Evolutionary conservation across 768 basidiomycete genomes (phyloP), one percentile per base, ranked within the genome.

Genomic region (Myochromella boudieri): DNA sequence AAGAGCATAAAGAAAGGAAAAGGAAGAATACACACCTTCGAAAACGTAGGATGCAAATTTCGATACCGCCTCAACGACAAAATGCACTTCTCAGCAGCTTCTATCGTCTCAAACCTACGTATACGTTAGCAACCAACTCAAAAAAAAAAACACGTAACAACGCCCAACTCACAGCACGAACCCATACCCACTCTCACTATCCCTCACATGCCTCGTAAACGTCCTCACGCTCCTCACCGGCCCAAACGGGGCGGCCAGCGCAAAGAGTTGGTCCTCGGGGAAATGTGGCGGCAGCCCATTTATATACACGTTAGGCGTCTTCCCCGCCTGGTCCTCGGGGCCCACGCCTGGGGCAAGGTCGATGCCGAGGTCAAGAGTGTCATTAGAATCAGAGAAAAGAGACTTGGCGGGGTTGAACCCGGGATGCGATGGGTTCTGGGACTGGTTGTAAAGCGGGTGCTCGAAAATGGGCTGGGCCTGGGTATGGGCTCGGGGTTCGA

Each of bases 211-310:
- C 15, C 91, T 72, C 37, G 90, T 92, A 58, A 93, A 92, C 36
- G 88, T 90, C 47, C 89, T 68, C 12, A 91, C 91, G 50, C 89
- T 91, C 56, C 82, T 66, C 9, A 93, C 80, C 18, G 69, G 72
- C 3, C 90, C 90, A 54, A 81, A 93, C n/a, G 80, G 84, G 18
- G 74, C 67, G 26, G 85, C 76, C 44, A 93, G 80, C 22, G 79
- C 79, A 55, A 82, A 83, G 32, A 93, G 72, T 51, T 89, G 78
- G 49, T 89, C 88, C 58, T 91, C 90, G 0, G 87, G 82, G 57
- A 80, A 91, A 65, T 90, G 82, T 4, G 89, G 85, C 2, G 88
- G 89, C 12, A 93, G 76, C 10, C 90, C 90, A 58, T 92, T 92
- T 68, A 92, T 91, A 61, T 92, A 92, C 0, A 92, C 85, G 56